phyloP scores from a whole-genome alignment of 2,329 filamentous ascomycete species.

The Colletotrichum shisoi region DNA sequence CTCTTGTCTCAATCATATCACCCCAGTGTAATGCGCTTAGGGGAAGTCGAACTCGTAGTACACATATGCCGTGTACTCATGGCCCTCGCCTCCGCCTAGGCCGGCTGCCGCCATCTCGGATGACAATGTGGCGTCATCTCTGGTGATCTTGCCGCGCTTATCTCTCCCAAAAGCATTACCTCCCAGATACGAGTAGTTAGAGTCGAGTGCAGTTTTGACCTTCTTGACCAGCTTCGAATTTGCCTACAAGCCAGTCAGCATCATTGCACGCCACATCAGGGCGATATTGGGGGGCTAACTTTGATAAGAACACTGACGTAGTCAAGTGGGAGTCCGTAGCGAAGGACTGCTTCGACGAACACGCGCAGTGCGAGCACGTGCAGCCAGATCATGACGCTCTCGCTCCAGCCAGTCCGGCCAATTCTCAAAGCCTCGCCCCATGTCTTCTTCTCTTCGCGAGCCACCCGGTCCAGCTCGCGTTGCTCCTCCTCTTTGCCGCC shows the following conservation, averaged over 20 bases:
- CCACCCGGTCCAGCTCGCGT: conserved; percentile 81
- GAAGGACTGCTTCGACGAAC: conserved; percentile 97
- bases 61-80: conserved; percentile 94
- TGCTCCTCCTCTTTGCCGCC: conserved; percentile 89
- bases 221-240: conserved; percentile 83
- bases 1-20: background rate
- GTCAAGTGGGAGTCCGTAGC: conserved; percentile 90
- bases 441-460: conserved; percentile 85
- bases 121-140: conserved; percentile 82
- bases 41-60: conserved; percentile 93
- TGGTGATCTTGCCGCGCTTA: conserved; percentile 89
- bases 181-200: conserved; percentile 87
- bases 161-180: conserved; percentile 94
- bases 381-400: conserved; percentile 94
- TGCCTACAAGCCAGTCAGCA: conserved; percentile 64
- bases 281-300: conserved; percentile 62
- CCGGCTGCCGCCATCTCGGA: conserved; percentile 85
- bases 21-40: conserved; percentile 39
- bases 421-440: conserved; percentile 91
- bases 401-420: conserved; percentile 91
- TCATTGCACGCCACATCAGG: background rate
- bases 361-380: conserved; percentile 90
- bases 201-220: conserved; percentile 79
- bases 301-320: conserved; percentile 86
- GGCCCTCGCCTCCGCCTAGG: conserved; percentile 70